phyloP scores from a whole-genome alignment of 2,329 filamentous ascomycete species.

The Pseudogymnoascus verrucosus region DNA sequence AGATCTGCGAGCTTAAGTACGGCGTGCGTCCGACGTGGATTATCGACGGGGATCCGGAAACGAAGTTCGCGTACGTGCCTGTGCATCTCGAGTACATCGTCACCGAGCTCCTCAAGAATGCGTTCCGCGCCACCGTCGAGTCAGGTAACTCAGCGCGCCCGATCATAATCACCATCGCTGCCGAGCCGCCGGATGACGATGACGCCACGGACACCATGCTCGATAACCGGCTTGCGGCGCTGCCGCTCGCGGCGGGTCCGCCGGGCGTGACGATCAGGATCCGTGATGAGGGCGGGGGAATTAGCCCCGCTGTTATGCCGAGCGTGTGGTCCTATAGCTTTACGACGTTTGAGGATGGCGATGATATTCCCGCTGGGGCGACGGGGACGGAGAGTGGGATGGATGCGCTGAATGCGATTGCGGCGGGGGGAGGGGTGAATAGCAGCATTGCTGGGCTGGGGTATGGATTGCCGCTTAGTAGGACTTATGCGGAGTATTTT shows the following conservation, averaged over 20 bases:
- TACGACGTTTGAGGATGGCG: slow-evolving; percentile 72
- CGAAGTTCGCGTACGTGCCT: slow-evolving; percentile 88
- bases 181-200: slow-evolving; percentile 31
- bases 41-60: slow-evolving; percentile 77
- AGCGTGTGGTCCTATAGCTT: slow-evolving; percentile 98
- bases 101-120: slow-evolving; percentile 93
- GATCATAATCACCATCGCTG: slow-evolving; percentile 86
- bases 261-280: slow-evolving; percentile 93
- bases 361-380: slow-evolving; percentile 36
- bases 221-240: slow-evolving; percentile 33
- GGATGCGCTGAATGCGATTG: slow-evolving; percentile 64
- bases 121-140: slow-evolving; percentile 89
- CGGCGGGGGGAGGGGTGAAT: slow-evolving; percentile 56
- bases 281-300: slow-evolving; percentile 89
- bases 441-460: slow-evolving; percentile 88
- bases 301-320: slow-evolving; percentile 71
- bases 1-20: slow-evolving; percentile 95
- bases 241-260: slow-evolving; percentile 53
- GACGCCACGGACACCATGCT: not conserved
- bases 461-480: slow-evolving; percentile 81
- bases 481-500: slow-evolving; percentile 97
- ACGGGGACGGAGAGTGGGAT: slow-evolving; percentile 39
- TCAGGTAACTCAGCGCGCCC: slow-evolving; percentile 70
- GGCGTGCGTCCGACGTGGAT: slow-evolving; percentile 73
- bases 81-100: slow-evolving; percentile 97